Percentiles rank a stretch among this genome's conserved stretches.
phyloP scores from a whole-genome alignment of 2,329 filamentous ascomycete species.

The Hirsutella minnesotensis region DNA sequence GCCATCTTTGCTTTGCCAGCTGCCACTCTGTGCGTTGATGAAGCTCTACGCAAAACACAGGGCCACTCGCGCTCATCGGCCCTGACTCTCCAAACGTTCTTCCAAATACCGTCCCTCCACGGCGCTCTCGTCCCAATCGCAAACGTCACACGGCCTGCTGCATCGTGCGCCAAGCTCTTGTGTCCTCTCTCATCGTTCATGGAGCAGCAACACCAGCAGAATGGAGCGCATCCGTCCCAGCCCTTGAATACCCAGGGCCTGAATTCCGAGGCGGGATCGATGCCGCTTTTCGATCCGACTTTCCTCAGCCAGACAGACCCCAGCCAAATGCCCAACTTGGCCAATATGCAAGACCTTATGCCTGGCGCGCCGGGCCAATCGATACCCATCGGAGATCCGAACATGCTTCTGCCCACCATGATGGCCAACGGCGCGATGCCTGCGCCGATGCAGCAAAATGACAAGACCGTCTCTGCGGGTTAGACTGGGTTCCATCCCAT shows the following conservation, averaged over 20 bases:
- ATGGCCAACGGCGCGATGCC: constrained; percentile 15
- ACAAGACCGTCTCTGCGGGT: constrained; percentile 22
- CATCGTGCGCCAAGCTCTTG: background rate
- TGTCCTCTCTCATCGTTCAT: background rate
- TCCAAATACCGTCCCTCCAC: background rate
- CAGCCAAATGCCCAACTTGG: constrained; percentile 10
- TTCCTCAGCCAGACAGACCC: background rate
- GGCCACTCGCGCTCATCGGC: background rate
- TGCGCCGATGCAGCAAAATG: constrained; percentile 2
- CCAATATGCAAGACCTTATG: constrained; percentile 13
- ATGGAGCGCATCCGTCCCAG: background rate
- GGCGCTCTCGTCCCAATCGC: background rate
- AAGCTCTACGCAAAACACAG: background rate
- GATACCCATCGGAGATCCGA: constrained; percentile 15
- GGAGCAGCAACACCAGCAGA: background rate
- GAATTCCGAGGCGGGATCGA: background rate
- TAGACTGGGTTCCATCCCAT: background rate
- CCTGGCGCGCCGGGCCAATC: constrained; percentile 14
- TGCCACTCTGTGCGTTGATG: background rate
- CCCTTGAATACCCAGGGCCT: background rate
- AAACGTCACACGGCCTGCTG: background rate
- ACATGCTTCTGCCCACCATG: constrained; percentile 16
- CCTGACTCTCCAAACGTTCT: background rate
- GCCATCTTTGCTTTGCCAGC: background rate
- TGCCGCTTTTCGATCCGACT: background rate